phyloP scores from a whole-genome alignment of 805 yeast genomes.

The Suhomyces emberorum region DNA sequence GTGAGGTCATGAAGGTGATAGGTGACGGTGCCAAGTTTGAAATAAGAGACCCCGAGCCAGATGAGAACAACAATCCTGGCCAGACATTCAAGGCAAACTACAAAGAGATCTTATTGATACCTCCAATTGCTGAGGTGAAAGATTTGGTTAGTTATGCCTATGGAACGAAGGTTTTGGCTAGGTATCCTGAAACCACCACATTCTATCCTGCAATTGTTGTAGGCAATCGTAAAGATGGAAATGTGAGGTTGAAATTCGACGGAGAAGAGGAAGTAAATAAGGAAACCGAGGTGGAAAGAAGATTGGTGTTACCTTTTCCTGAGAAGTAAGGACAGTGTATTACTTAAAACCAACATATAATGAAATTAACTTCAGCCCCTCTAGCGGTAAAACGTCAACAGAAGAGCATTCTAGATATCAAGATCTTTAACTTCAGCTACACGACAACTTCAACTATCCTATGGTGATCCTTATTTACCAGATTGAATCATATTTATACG shows the following conservation, averaged over 20 bases:
- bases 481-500: too few species aligned
- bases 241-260: slow-evolving; percentile 78
- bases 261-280: slow-evolving; percentile 97
- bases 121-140: slow-evolving; percentile 45
- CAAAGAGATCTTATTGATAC: slow-evolving; percentile 75
- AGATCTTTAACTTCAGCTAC: too few species aligned
- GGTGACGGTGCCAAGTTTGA: slow-evolving; percentile 74
- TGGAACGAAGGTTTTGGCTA: slow-evolving; percentile 81
- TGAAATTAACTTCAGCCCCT: too few species aligned
- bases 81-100: slow-evolving; percentile 78
- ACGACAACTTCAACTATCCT: too few species aligned
- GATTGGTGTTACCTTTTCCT: slow-evolving; percentile 78
- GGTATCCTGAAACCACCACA: slow-evolving; percentile 97
- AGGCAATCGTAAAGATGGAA: slow-evolving; percentile 70
- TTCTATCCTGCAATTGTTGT: slow-evolving; percentile 93
- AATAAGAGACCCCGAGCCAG: slow-evolving; percentile 97
- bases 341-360: too few species aligned
- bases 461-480: too few species aligned
- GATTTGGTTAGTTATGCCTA: slow-evolving; percentile 56
- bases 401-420: too few species aligned
- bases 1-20: slow-evolving; percentile 77
- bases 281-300: slow-evolving; percentile 87
- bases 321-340: slow-evolving; percentile 3
- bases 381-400: too few species aligned
- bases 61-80: slow-evolving; percentile 85